Evolutionary conservation across 2,329 filamentous ascomycete genomes (phyloP).

Genomic region (Penicillium sp.): DNA sequence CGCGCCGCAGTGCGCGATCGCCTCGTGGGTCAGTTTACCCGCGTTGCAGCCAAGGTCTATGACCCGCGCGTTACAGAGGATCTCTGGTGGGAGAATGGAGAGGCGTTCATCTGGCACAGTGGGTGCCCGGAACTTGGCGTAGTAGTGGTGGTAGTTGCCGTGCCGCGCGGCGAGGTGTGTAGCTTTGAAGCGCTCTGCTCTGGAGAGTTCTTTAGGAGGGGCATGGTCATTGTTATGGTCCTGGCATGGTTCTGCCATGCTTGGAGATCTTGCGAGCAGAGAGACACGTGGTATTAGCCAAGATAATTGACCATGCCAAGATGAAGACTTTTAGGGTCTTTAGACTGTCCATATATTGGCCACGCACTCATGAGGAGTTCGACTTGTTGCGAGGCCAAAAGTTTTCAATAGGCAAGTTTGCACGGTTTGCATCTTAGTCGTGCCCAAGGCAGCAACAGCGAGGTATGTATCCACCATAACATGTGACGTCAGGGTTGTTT

Average conservation of each 20-base stretch:
- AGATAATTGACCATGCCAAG: background rate
- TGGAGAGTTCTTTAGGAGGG: background rate
- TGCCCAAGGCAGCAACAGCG: background rate
- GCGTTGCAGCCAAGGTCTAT: slow-evolving; percentile 4
- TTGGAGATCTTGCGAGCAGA: background rate
- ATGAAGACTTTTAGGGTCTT: background rate
- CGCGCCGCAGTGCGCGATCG: background rate
- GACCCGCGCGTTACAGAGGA: background rate
- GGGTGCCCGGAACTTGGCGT: slow-evolving; percentile 7
- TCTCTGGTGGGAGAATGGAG: background rate
- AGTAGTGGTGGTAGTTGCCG: slow-evolving; percentile 10
- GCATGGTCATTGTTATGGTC: background rate
- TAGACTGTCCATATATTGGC: too few relatives aligned
- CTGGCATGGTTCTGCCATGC: background rate
- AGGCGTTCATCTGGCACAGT: slow-evolving; percentile 1
- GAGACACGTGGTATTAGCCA: background rate
- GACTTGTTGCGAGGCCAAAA: too few relatives aligned
- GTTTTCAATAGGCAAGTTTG: background rate
- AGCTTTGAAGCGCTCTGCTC: slow-evolving; percentile 7
- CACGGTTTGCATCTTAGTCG: background rate
- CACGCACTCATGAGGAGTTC: background rate
- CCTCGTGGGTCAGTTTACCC: slow-evolving; percentile 2
- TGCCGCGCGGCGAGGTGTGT: slow-evolving; percentile 11
- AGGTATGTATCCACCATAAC: background rate
- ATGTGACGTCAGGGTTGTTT: background rate